Percentiles rank a stretch among this genome's conserved stretches.
Conservation (phyloP, 129 eudicot genomes). For the Gnaphalium uliginosum region DNA sequence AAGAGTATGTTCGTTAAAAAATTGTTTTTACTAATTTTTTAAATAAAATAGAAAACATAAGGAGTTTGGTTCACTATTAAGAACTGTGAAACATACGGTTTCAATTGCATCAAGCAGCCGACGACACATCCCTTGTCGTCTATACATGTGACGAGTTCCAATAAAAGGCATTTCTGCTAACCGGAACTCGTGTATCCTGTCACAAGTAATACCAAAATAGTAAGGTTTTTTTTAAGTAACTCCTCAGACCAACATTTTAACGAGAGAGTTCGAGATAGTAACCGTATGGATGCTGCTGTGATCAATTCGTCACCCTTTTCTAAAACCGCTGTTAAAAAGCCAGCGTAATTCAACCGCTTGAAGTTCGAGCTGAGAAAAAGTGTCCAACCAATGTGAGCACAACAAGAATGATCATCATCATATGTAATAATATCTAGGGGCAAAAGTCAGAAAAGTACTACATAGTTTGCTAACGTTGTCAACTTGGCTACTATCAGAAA, state of each 20-base stretch:
- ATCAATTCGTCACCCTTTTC: conserved; percentile 78
- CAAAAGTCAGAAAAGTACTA: background rate
- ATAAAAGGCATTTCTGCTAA: conserved; percentile 99
- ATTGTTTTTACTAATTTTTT: background rate
- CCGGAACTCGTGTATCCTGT: conserved; percentile 73
- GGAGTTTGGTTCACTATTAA: background rate
- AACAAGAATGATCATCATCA: conserved; percentile 9
- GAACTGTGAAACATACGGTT: conserved; percentile 46
- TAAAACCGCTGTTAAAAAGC: conserved; percentile 65
- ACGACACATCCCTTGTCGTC: conserved; percentile 98
- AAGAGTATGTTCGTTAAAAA: background rate
- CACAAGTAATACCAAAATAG: conserved; percentile 5
- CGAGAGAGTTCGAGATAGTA: conserved; percentile 19
- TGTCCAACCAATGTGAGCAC: conserved; percentile 14
- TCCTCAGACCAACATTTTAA: background rate
- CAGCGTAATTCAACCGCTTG: conserved; percentile 65
- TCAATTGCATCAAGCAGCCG: conserved; percentile 81
- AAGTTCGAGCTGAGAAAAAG: conserved; percentile 70
- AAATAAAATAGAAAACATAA: background rate
- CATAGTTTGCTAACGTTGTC: background rate
- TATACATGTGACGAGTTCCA: conserved; percentile 77
- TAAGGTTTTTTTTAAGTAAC: background rate
- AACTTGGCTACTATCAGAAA: background rate
- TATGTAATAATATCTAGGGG: background rate
- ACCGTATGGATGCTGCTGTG: conserved; percentile 87